Conservation (phyloP, 345 rosid genomes). For the Salix caprea region DNA sequence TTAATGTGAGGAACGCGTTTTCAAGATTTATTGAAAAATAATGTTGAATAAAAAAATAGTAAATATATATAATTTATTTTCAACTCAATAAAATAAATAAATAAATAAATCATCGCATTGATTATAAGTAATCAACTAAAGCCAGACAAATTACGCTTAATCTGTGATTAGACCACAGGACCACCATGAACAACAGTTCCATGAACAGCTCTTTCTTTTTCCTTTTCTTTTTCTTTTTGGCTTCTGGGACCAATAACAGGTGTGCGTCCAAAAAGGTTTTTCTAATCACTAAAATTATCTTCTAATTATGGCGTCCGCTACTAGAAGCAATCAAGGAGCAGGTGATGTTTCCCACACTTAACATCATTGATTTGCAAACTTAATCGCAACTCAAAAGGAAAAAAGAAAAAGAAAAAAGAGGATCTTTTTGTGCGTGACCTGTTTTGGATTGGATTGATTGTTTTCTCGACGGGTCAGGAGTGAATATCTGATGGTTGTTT, state of each 20-base stretch:
- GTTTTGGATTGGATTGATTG: not conserved
- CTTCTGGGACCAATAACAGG: not conserved
- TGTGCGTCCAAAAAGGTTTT: not conserved
- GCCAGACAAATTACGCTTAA: not conserved
- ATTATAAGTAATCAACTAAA: not conserved
- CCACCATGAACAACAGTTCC: not conserved
- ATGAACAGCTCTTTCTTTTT: not conserved
- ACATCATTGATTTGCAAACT: not conserved
- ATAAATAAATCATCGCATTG: too few species aligned
- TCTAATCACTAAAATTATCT: conserved; percentile 24
- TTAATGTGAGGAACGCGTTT: too few species aligned
- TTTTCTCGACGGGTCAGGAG: not conserved
- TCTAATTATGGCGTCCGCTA: conserved; percentile 18
- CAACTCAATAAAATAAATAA: too few species aligned
- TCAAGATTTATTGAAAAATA: too few species aligned
- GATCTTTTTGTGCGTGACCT: not conserved
- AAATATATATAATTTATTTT: too few species aligned
- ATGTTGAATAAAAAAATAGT: too few species aligned
- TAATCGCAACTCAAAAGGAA: not conserved
- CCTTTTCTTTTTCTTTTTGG: too few species aligned
- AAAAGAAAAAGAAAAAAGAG: not conserved
- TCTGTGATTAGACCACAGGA: not conserved
- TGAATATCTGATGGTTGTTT: not conserved
- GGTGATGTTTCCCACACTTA: conserved; percentile 20
- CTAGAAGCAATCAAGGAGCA: conserved; percentile 22